These are phyloP conservation scores for Alloascoidea africana DNA, from an alignment of 805 yeast species.

Conservation along the genomic window DNA sequence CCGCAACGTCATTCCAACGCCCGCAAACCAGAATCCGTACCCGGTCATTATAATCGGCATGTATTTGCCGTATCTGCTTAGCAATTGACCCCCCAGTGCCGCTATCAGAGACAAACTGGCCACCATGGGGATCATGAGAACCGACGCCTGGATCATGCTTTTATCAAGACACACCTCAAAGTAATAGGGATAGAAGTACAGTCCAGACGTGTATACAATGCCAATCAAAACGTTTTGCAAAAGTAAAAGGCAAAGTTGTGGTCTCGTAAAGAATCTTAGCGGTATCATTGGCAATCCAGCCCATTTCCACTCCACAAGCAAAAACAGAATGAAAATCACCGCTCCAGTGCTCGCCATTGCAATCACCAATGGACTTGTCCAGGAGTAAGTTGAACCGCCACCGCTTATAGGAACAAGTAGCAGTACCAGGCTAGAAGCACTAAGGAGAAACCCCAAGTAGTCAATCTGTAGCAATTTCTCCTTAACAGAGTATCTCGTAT, in stretches of 20 bases:
- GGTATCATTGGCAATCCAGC: conserved; percentile 43
- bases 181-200: conserved; percentile 33
- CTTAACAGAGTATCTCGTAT: conserved; percentile 8
- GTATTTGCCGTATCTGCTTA: conserved; percentile 28
- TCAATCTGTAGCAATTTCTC: conserved; percentile 33
- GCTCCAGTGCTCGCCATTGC: conserved; percentile 28
- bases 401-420: conserved; percentile 42
- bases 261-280: conserved; percentile 23
- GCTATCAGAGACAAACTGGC: conserved; percentile 27
- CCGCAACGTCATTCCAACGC: conserved; percentile 23
- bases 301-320: conserved; percentile 33
- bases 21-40: conserved; percentile 24
- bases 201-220: conserved; percentile 28
- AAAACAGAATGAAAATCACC: conserved; percentile 23
- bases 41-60: conserved; percentile 26
- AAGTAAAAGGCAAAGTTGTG: conserved; percentile 20
- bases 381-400: conserved; percentile 42
- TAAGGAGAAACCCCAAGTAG: conserved; percentile 32
- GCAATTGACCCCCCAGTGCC: conserved; percentile 28
- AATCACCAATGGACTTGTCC: conserved; percentile 33
- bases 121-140: conserved; percentile 28
- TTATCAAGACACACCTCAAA: conserved; percentile 29
- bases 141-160: conserved; percentile 23
- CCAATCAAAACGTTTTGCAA: conserved; percentile 32
- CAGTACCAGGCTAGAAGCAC: conserved; percentile 32